Conservation (phyloP, 2,329 filamentous ascomycete species). For the Ascochyta clinopodiicola region DNA sequence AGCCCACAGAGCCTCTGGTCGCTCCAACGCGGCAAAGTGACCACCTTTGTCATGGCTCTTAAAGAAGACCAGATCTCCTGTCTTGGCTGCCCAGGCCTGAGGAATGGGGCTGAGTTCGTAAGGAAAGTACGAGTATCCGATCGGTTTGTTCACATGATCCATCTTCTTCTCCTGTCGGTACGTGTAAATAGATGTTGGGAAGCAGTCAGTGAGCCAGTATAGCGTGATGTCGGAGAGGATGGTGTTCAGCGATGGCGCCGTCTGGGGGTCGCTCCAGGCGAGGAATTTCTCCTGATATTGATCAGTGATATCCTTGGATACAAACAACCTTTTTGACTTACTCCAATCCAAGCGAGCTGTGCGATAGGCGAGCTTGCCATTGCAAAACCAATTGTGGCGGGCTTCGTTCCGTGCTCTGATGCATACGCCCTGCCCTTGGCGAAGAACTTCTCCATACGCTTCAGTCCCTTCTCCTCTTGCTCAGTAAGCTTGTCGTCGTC, state of each 20-base stretch:
- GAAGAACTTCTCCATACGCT: conserved; percentile 50
- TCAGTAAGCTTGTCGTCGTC: conserved; percentile 30
- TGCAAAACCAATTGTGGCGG: conserved; percentile 63
- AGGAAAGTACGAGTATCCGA: conserved; percentile 54
- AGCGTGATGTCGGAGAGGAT: conserved; percentile 60
- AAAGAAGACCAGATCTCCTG: conserved; percentile 48
- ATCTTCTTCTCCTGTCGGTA: conserved; percentile 51
- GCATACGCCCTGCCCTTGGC: conserved; percentile 58
- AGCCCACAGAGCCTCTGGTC: conserved; percentile 49
- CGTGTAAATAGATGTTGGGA: conserved; percentile 57
- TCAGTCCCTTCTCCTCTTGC: conserved; percentile 49
- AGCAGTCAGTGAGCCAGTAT: conserved; percentile 63
- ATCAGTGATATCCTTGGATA: neutral
- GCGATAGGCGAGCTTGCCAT: conserved; percentile 62
- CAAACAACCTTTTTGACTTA: neutral
- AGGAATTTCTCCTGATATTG: conserved; percentile 58
- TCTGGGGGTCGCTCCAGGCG: conserved; percentile 57
- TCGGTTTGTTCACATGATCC: conserved; percentile 49
- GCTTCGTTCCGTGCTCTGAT: conserved; percentile 60
- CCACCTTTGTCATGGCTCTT: conserved; percentile 44
- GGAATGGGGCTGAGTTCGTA: conserved; percentile 51
- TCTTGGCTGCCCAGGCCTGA: conserved; percentile 49
- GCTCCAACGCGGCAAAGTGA: conserved; percentile 61
- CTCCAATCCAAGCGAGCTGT: conserved; percentile 63
- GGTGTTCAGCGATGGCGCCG: conserved; percentile 45